Base-by-base conservation (phyloP, 352 stramenopile genomes). In the Phytophthora lateralis region DNA sequence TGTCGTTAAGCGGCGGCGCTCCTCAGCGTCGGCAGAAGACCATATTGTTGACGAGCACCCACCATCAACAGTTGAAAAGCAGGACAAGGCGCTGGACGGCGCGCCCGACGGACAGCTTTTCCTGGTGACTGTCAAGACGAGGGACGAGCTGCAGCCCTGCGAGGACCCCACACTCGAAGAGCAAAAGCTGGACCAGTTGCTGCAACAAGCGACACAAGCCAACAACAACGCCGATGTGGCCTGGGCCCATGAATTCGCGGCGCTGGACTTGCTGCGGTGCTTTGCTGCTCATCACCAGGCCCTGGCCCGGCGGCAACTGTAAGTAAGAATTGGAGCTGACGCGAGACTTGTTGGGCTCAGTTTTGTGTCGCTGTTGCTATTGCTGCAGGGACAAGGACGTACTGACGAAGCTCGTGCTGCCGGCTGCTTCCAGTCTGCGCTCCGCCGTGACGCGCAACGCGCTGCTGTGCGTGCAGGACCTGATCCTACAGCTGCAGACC, bases 391-490 rank as follows among this genome's bases (percentile, higher is more conserved):
- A 68, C 21, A 55, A 64, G 2, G 64, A 35, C 4, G 54, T 69
- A 20, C 43, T 79, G 52, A 18, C 30, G 18, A 45, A 60, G 27
- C 51, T 92, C 14, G 79, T 92, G 43, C 72, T 82, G 30, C 79
- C 82, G n/a, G 76, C 78, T 0, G 80, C 76, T 6, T 74, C 57
- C 21, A 90, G 70, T 66, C 52, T 92, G 21, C 80, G 82, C 6
- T 92, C 82, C 8, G 69, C 75, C 26, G 80, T 92, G 75, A 63
- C 78, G 8, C 72, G 82, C 8, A 92, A 90, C 30, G 82, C 82
- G 38, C 54, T 92, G 37, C 38, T 90, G 52, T 89, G 80, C 38
- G 57, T 92, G 7, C 75, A 90, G 44, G 82, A 92, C 37, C 41
- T 92, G 20, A 46, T 89, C 4, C 20, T 78, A 7, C 65, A 43